phyloP scores from a whole-genome alignment of 169 alveolate species.

The Plasmodium reichenowi region DNA sequence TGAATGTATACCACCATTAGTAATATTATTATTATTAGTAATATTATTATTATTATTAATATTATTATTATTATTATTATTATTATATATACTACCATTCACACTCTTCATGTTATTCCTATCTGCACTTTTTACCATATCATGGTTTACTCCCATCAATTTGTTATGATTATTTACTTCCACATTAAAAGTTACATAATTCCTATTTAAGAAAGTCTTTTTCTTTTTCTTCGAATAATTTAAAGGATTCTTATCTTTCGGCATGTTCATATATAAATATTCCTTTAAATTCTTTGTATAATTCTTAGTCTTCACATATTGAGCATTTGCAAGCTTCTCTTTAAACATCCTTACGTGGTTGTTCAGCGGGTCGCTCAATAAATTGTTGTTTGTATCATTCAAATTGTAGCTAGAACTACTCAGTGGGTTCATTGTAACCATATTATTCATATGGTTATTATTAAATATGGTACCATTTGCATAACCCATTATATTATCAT shows the following conservation, averaged over 20 bases:
- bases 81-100: not conserved
- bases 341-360: not conserved
- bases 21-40: too few species aligned
- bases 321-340: conserved; percentile 1
- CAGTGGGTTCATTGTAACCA: too few species aligned
- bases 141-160: conserved; percentile 1
- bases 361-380: too few species aligned
- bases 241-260: conserved; percentile 1
- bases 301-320: not conserved
- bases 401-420: too few species aligned
- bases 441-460: not conserved
- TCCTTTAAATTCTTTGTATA: conserved; percentile 15
- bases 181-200: conserved; percentile 7
- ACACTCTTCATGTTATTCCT: not conserved
- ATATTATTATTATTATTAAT: not conserved
- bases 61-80: not conserved
- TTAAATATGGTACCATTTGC: not conserved
- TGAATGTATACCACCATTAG: not conserved
- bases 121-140: conserved; percentile 1
- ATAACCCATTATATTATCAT: not conserved
- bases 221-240: conserved; percentile 46
- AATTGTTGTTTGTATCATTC: too few species aligned
- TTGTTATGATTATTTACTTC: conserved; percentile 1
- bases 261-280: not conserved
- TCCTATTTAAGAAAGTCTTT: conserved; percentile 26